phyloP scores from a whole-genome alignment of 345 rosid species.

The Aquilaria malaccensis region DNA sequence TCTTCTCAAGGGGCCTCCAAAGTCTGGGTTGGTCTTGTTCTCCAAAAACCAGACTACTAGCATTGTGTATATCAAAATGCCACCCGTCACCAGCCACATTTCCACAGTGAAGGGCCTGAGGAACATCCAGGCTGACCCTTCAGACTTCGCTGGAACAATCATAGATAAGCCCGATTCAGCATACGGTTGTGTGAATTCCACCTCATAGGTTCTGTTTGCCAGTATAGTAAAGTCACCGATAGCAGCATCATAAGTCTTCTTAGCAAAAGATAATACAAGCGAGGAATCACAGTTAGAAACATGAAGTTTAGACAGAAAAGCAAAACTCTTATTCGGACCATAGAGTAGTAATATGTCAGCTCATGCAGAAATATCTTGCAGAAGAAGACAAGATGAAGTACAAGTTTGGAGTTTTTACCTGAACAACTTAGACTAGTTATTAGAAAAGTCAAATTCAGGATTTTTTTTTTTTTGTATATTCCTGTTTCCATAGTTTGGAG shows the following conservation, averaged over 20 bases:
- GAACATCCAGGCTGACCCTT: constrained; percentile 34
- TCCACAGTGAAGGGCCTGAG: constrained; percentile 37
- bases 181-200: constrained; percentile 49
- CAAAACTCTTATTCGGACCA: neutral
- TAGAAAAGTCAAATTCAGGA: too few relatives aligned
- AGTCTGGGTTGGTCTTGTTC: constrained; percentile 29
- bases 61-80: constrained; percentile 35
- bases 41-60: constrained; percentile 44
- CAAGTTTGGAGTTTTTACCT: too few relatives aligned
- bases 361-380: too few relatives aligned
- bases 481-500: too few relatives aligned
- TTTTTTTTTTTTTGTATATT: too few relatives aligned
- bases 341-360: too few relatives aligned
- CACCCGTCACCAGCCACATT: constrained; percentile 44
- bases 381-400: too few relatives aligned
- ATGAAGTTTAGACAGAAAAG: neutral
- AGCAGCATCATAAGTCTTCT: constrained; percentile 36
- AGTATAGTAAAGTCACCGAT: constrained; percentile 53
- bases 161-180: constrained; percentile 45
- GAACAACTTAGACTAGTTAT: too few relatives aligned
- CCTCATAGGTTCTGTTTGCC: constrained; percentile 20
- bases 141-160: constrained; percentile 27
- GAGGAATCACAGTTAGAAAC: constrained; percentile 8
- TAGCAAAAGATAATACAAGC: neutral
- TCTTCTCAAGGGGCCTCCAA: constrained; percentile 23